Evolutionary conservation across 805 yeast genomes (phyloP), one percentile per base, ranked within the genome.

Genomic region (Yamadazyma laniorum): DNA sequence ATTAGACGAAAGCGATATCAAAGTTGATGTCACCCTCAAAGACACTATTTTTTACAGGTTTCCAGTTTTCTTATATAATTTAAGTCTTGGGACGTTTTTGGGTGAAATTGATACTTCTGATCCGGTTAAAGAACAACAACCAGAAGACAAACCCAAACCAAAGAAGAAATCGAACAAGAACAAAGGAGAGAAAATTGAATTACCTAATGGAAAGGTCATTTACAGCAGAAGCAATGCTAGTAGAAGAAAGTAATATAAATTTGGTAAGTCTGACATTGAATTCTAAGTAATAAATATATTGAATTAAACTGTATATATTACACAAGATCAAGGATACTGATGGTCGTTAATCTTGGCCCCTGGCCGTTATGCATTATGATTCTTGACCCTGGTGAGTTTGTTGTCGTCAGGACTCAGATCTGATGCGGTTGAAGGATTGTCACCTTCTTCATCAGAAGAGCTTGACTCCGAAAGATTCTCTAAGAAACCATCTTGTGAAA

Each of bases 161-260:
- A 44, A 43, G 23, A 45, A 50, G 23, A 63, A 56, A 42, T 64
- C 63, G 51, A 58, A 61, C 35, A 52, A 49, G 14, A 62, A 52
- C 17, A 59, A 55, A 35, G 77, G 75, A 7, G 70, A 70, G 40
- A 74, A 68, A 45, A 56, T 64, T 31, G 76, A 67, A 34, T 61
- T 80, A 42, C 82, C 83, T 7, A 80, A 80, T 50, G 86, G 86
- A 1, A 79, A 79, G 52, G 75, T 76, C 8, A 67, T 77, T 13
- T 66, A 65, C 38, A 59, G 61, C 7, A 54, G 68, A 40, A 29
- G 23, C 14, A 29, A 15, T n/a, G 5, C 25, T 7, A 13, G 18
- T 3, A 35, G 27, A 22, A 44, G 49, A 26, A 44, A 45, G 34
- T 39, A 37, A 35, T 15, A 19, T 19, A n/a, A 16, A 14, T 29